Conservation (phyloP, 345 rosid species). For the Arabis alpina region DNA sequence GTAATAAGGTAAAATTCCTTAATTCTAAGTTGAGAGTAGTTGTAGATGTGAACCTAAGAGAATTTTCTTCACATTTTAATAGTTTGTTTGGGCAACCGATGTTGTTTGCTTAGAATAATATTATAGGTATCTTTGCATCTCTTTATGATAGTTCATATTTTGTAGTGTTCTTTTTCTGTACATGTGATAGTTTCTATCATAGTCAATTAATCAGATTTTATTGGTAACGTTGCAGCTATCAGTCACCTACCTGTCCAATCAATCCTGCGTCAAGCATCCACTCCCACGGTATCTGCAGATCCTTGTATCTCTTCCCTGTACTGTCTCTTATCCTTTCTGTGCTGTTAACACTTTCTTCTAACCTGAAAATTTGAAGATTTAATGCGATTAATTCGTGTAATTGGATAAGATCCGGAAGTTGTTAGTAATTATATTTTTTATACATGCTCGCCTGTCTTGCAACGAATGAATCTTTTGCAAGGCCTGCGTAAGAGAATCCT, state of each 20-base stretch:
- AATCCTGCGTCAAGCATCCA: conserved; percentile 87
- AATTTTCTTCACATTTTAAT: background rate
- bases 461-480: conserved; percentile 67
- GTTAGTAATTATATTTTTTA: conserved; percentile 39
- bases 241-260: conserved; percentile 76
- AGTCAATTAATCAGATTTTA: conserved; percentile 22
- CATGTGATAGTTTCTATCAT: background rate
- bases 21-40: background rate
- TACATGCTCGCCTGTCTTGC: conserved; percentile 99
- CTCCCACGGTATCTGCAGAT: conserved; percentile 87
- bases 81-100: background rate
- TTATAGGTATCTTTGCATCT: background rate
- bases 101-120: background rate
- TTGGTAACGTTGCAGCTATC: conserved; percentile 28
- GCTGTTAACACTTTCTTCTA: conserved; percentile 68
- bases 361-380: conserved; percentile 52
- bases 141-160: background rate
- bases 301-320: conserved; percentile 71
- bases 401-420: conserved; percentile 21
- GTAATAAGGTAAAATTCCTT: conserved; percentile 36
- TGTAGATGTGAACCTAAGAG: background rate
- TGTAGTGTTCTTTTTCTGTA: background rate
- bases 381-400: conserved; percentile 36
- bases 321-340: conserved; percentile 70
- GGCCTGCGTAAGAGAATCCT: conserved; percentile 53